Percentiles rank a stretch among this genome's conserved stretches.
Evolutionary conservation across 177 flowering plant species (phyloP).

Genomic region (Vitis hybrid): DNA sequence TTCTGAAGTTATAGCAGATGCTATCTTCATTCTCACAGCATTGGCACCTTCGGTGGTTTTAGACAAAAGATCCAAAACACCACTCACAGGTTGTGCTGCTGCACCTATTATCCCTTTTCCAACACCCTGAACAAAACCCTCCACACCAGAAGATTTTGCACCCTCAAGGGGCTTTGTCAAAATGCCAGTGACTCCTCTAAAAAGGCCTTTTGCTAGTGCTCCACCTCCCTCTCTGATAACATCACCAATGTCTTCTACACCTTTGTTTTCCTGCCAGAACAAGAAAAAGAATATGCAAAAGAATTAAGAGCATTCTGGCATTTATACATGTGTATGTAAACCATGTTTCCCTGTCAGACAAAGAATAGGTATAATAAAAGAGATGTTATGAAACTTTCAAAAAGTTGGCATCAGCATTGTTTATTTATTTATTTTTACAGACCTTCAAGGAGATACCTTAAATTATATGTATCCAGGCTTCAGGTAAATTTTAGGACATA

Average conservation of each 20-base stretch:
- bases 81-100: constrained; percentile 99
- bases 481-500: too few relatives aligned
- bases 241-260: constrained; percentile 93
- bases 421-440: too few relatives aligned
- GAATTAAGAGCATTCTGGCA: too few relatives aligned
- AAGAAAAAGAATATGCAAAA: neutral
- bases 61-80: constrained; percentile 92
- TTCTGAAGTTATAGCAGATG: constrained; percentile 93
- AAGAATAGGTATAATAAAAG: too few relatives aligned
- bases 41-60: constrained; percentile 99
- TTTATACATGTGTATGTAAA: too few relatives aligned
- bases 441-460: too few relatives aligned
- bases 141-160: constrained; percentile 97
- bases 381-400: too few relatives aligned
- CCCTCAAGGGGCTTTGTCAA: constrained; percentile 99
- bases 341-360: too few relatives aligned
- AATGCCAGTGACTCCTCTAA: constrained; percentile 96
- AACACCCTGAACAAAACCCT: constrained; percentile 98
- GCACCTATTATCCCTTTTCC: constrained; percentile 98
- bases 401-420: too few relatives aligned
- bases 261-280: constrained; percentile 73
- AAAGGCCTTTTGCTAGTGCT: constrained; percentile 90
- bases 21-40: constrained; percentile 96
- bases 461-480: too few relatives aligned
- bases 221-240: constrained; percentile 98